Conservation (phyloP, 345 rosid genomes). For the Arabidopsis suecica region DNA sequence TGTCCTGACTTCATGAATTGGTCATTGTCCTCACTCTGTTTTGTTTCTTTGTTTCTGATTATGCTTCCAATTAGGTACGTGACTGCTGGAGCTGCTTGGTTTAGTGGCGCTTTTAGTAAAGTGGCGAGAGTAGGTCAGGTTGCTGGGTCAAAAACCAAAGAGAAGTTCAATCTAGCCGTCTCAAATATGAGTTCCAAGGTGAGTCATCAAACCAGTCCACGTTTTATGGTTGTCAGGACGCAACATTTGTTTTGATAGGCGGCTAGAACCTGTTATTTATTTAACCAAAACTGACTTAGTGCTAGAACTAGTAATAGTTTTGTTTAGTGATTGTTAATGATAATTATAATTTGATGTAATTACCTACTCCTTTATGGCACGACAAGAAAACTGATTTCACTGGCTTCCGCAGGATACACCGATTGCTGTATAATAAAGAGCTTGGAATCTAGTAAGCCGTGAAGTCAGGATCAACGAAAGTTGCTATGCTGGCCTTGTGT, state of each 20-base stretch:
- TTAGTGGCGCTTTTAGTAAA: slow-evolving; percentile 86
- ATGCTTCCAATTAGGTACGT: slow-evolving; percentile 63
- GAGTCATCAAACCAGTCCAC: slow-evolving; percentile 24
- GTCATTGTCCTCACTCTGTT: not conserved
- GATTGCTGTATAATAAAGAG: slow-evolving; percentile 62
- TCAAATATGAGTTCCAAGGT: slow-evolving; percentile 90
- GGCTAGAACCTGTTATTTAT: not conserved
- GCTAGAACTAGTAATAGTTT: not conserved
- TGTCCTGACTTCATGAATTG: not conserved
- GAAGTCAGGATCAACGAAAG: slow-evolving; percentile 26
- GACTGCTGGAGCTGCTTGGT: slow-evolving; percentile 86
- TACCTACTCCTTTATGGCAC: slow-evolving; percentile 4
- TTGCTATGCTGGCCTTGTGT: slow-evolving; percentile 31
- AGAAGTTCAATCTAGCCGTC: slow-evolving; percentile 79
- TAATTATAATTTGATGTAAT: not conserved
- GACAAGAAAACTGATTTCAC: slow-evolving; percentile 3
- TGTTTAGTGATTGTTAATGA: not conserved
- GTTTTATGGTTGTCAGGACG: not conserved
- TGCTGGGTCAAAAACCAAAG: slow-evolving; percentile 86
- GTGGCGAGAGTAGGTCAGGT: slow-evolving; percentile 92
- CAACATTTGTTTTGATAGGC: not conserved
- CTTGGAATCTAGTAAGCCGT: slow-evolving; percentile 27
- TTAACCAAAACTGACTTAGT: slow-evolving; percentile 4
- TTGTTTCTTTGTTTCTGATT: slow-evolving; percentile 10
- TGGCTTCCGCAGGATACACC: slow-evolving; percentile 68